A percentile compares a stretch with the other conserved stretches of the same genome.
Evolutionary conservation across 805 yeast genomes (phyloP).

Genomic region (Wickerhamomyces tratensis): DNA sequence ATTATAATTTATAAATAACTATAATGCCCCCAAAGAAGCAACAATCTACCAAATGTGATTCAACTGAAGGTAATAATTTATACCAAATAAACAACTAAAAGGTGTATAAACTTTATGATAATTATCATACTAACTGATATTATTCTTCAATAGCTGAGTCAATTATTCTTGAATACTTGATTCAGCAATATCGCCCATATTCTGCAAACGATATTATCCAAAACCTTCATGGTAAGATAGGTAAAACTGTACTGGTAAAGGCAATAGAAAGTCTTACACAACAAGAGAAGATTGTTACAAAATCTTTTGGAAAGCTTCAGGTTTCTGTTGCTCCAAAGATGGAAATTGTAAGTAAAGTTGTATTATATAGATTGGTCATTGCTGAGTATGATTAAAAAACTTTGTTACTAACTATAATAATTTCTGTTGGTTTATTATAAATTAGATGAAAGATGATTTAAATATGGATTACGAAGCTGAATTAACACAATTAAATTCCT

Average conservation of each 20-base stretch:
- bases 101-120: too few relatives aligned
- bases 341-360: slow-evolving; percentile 3
- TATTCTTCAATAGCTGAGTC: slow-evolving; percentile 18
- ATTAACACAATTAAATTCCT: not conserved
- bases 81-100: too few relatives aligned
- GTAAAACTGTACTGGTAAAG: slow-evolving; percentile 24
- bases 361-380: too few relatives aligned
- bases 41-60: slow-evolving; percentile 2
- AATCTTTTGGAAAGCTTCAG: slow-evolving; percentile 33
- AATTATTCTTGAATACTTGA: slow-evolving; percentile 27
- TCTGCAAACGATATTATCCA: slow-evolving; percentile 34
- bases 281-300: slow-evolving; percentile 25
- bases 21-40: slow-evolving; percentile 7
- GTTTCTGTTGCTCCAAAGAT: slow-evolving; percentile 33
- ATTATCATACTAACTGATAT: not conserved
- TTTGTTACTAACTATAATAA: too few relatives aligned
- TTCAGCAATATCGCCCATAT: slow-evolving; percentile 37
- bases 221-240: slow-evolving; percentile 31
- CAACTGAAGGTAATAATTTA: slow-evolving; percentile 6
- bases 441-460: not conserved
- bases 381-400: too few relatives aligned
- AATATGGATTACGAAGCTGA: not conserved
- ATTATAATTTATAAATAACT: not conserved
- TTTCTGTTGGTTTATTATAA: too few relatives aligned
- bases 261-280: slow-evolving; percentile 26